A percentile compares a stretch with the other conserved stretches of the same genome.
Evolutionary conservation across 129 eudicot species (phyloP).

Genomic region (Centaurea solstitialis): DNA sequence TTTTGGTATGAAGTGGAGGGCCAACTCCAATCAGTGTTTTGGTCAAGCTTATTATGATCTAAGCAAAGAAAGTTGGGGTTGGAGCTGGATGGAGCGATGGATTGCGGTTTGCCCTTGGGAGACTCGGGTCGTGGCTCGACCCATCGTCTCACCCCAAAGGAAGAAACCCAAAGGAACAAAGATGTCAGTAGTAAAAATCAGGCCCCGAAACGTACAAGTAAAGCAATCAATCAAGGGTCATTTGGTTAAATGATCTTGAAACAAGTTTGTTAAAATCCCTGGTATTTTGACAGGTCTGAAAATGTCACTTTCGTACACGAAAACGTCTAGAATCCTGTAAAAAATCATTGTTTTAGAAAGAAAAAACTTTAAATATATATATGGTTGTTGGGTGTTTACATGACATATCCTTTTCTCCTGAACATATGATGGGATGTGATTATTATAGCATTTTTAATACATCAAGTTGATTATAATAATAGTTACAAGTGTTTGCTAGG

Average conservation of each 20-base stretch:
- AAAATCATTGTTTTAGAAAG: background rate
- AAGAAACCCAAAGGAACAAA: conserved; percentile 21
- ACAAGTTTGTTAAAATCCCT: background rate
- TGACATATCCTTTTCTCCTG: conserved; percentile 43
- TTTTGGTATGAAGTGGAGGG: conserved; percentile 43
- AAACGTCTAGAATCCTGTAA: background rate
- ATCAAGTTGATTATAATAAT: conserved; percentile 33
- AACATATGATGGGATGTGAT: conserved; percentile 30
- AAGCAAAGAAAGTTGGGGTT: conserved; percentile 27
- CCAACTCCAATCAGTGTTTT: conserved; percentile 24
- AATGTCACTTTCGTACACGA: background rate
- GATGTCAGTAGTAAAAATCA: conserved; percentile 16
- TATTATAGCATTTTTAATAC: conserved; percentile 6
- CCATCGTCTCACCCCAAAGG: background rate
- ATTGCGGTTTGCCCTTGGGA: conserved; percentile 44
- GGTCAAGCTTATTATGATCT: conserved; percentile 46
- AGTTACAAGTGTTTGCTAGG: conserved; percentile 20
- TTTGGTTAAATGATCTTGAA: background rate
- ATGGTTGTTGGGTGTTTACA: conserved; percentile 30
- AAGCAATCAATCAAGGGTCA: conserved; percentile 19
- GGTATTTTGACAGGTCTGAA: background rate
- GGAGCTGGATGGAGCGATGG: conserved; percentile 37
- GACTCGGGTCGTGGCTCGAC: conserved; percentile 22
- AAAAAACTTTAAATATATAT: background rate
- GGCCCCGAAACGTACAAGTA: conserved; percentile 28